Evolutionary conservation across 129 eudicot genomes (phyloP).

Genomic region (Scalesia atractyloides): DNA sequence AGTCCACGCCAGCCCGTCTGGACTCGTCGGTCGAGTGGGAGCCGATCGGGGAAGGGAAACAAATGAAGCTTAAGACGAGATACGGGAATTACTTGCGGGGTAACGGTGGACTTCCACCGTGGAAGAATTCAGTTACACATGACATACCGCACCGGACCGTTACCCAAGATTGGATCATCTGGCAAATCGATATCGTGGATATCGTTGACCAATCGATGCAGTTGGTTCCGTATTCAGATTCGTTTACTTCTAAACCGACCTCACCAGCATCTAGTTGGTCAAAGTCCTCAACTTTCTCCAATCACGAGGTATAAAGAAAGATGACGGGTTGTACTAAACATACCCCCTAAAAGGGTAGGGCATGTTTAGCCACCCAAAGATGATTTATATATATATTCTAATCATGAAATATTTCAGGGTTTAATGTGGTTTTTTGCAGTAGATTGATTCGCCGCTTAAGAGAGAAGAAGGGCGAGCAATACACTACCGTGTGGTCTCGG

Average conservation of each 20-base stretch:
- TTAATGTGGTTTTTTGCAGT: conserved; percentile 40
- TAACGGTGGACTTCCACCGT: conserved; percentile 70
- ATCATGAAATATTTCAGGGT: background rate
- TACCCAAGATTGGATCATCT: conserved; percentile 68
- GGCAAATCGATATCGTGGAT: conserved; percentile 63
- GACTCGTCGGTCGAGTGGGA: conserved; percentile 81
- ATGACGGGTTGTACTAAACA: too few species aligned
- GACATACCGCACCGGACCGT: conserved; percentile 69
- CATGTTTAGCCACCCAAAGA: too few species aligned
- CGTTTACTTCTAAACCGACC: conserved; percentile 41
- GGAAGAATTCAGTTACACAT: conserved; percentile 77
- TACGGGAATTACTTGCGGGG: conserved; percentile 62
- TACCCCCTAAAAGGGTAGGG: too few species aligned
- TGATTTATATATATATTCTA: background rate
- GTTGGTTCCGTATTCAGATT: conserved; percentile 39
- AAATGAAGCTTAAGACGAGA: conserved; percentile 57
- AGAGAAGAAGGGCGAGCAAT: conserved; percentile 65
- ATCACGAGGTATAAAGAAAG: conserved; percentile 53
- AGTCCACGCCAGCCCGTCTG: conserved; percentile 51
- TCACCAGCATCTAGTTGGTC: conserved; percentile 35
- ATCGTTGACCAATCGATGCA: conserved; percentile 30
- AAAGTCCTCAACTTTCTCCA: conserved; percentile 41
- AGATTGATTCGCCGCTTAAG: conserved; percentile 60
- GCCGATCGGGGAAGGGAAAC: conserved; percentile 45
- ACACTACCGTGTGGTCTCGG: conserved; percentile 58